phyloP scores from a whole-genome alignment of 2,329 filamentous ascomycete species.

The Venturia nashicola region DNA sequence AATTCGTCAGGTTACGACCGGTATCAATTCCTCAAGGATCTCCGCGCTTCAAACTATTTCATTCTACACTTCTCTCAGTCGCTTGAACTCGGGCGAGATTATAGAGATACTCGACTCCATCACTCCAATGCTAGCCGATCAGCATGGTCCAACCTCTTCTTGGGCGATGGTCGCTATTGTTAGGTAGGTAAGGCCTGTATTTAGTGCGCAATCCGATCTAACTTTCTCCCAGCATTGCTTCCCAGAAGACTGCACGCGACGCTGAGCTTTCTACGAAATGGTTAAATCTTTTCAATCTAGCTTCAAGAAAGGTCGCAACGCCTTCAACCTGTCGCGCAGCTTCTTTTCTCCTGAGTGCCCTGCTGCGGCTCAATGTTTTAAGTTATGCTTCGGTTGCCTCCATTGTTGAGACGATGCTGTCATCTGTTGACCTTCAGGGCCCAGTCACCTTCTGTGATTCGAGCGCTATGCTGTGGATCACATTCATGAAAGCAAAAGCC shows the following conservation, averaged over 20 bases:
- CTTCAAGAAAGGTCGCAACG: slow-evolving; percentile 57
- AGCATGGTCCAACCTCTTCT: slow-evolving; percentile 51
- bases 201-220: slow-evolving; percentile 4
- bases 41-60: slow-evolving; percentile 43
- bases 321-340: slow-evolving; percentile 63
- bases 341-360: slow-evolving; percentile 56
- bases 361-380: slow-evolving; percentile 56
- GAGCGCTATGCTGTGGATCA: slow-evolving; percentile 59
- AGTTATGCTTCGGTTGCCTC: slow-evolving; percentile 55
- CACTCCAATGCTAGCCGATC: slow-evolving; percentile 50
- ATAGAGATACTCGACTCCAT: slow-evolving; percentile 46
- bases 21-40: slow-evolving; percentile 26
- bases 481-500: slow-evolving; percentile 54
- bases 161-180: slow-evolving; percentile 81
- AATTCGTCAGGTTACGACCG: slow-evolving; percentile 24
- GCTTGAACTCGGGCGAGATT: slow-evolving; percentile 37
- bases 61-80: slow-evolving; percentile 30
- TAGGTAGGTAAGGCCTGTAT: slow-evolving; percentile 39
- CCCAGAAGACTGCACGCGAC: slow-evolving; percentile 29
- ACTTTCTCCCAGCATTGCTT: slow-evolving; percentile 32
- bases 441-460: slow-evolving; percentile 71
- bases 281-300: slow-evolving; percentile 65
- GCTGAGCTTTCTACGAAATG: slow-evolving; percentile 41
- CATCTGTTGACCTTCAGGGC: slow-evolving; percentile 68
- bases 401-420: slow-evolving; percentile 59